Evolutionary conservation across 768 basidiomycete species (phyloP), one percentile per base, ranked within the genome.

Genomic region (Boletus tylopilopsis): DNA sequence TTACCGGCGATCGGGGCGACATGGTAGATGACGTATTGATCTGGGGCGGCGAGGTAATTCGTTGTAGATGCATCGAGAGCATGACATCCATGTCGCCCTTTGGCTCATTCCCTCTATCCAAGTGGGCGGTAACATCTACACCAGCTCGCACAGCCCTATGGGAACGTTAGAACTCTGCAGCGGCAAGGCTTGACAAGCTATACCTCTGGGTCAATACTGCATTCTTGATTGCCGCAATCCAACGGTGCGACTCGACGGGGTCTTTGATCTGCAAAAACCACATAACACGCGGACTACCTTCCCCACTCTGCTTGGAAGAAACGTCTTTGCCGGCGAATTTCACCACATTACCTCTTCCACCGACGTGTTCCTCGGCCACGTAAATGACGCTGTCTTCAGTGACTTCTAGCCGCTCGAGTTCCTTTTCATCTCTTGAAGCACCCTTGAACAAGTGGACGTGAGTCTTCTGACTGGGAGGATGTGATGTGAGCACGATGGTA

Each of bases 41-140:
- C 35, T 54, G 46, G 35, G 64, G 45, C 67, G 65, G 23, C 72
- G 72, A 24, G 72, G 71, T 54, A 74, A 70, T 45, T n/a, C 78
- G 81, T 57, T 87, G 85, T 27, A 80, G 74, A 41, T 83, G 82
- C 75, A 90, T 87, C 25, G 85, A 84, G 30, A 90, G 74, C 79
- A 89, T 86, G 40, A 90, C 88, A 62, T 90, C 88, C 72, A 90
- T 79, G 60, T 90, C 88, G 6, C 88, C 88, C 39, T 82, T 75
- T 19, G 86, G 87, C 52, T 88, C 88, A 23, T 76, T 69, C 15
- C 70, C 72, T 19, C 73, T 70, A 4, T 70, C 57, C 19, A 68
- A 68, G 34, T 69, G 69, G 0, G 74, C 62, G 23, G 79, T 68
- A 21, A 73, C 67, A 29, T 79, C 77, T 12, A 90, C 65, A 15